Base-by-base conservation (phyloP, 495 filamentous ascomycete genomes). In the Aeminium ludgeri region DNA sequence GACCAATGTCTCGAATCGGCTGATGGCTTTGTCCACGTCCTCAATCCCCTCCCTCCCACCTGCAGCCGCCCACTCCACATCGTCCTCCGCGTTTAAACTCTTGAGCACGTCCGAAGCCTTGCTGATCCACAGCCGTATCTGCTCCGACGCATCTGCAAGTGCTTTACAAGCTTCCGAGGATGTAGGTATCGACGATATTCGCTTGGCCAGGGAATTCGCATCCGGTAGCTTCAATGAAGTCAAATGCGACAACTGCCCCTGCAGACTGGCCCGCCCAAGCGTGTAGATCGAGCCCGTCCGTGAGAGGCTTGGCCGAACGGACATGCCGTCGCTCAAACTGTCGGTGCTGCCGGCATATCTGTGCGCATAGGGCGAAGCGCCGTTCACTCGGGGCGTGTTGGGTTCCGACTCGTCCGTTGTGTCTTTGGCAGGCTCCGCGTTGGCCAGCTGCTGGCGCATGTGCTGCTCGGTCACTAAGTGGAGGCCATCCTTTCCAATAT, bases 41-140 rank as follows among this genome's bases (percentile, higher is more conserved):
- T 78, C 83, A 32, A 95, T 65, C 7, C 84, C 86, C 53, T 94
- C 86, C 46, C 85, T 72, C 2, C 86, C 86, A 36, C 80, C 89
- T 11, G 85, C 86, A 11, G 87, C 87, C 11, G 89, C 86, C 89
- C 89, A 97, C 53, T 94, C 86, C 16, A 95, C 82, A 51, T 97
- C 87, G 59, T 97, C 89, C 46, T 95, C 86, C 11, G 84, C 78
- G 56, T 94, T 82, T 17, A 96, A 60, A 0, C 84, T 82, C 40
- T 65, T 71, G 19, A 97, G 70, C 8, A 94, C 84, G 43, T 89
- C 82, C 0, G 74, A 78, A 1, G 89, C 86, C 55, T 92, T 92
- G 46, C 70, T 68, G 44, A 95, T 86, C 89, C 89, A 96, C 41
- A 75, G 75, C 34, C 77, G 73, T 37, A 97, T 96, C 58, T 94